Percentiles rank a stretch among this genome's conserved stretches.
Evolutionary conservation across 23 red algal species (phyloP).

Genomic region (Gracilaria gracilis): DNA sequence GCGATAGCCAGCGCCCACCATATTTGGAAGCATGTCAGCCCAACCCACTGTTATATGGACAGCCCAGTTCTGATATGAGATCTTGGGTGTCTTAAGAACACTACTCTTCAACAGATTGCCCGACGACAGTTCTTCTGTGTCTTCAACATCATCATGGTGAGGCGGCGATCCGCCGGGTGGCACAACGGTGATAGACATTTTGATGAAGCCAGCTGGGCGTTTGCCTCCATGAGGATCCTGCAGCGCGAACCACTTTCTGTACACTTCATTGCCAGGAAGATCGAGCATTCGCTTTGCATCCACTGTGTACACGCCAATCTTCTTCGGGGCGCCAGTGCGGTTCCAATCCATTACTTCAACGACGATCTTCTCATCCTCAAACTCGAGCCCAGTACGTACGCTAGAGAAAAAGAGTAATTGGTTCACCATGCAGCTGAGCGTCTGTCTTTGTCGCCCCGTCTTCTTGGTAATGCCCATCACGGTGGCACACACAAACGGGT

Average conservation of each 20-base stretch:
- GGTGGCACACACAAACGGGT: conserved; percentile 73
- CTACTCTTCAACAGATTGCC: conserved; percentile 79
- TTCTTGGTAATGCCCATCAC: conserved; percentile 75
- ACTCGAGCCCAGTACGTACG: conserved; percentile 71
- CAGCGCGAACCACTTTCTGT: conserved; percentile 84
- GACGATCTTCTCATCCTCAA: conserved; percentile 73
- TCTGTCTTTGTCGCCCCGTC: conserved; percentile 70
- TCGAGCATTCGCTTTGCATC: conserved; percentile 76
- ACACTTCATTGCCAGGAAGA: conserved; percentile 65
- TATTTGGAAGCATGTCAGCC: conserved; percentile 88
- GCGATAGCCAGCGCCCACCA: conserved; percentile 59
- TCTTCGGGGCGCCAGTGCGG: conserved; percentile 40
- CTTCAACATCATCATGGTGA: conserved; percentile 67
- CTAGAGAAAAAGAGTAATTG: conserved; percentile 82
- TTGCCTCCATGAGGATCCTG: conserved; percentile 68
- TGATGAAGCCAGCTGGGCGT: conserved; percentile 81
- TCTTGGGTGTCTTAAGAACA: conserved; percentile 73
- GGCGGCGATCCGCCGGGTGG: conserved; percentile 72
- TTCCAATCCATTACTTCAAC: conserved; percentile 90
- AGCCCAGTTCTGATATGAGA: conserved; percentile 77
- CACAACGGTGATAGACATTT: conserved; percentile 83
- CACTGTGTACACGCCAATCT: conserved; percentile 75
- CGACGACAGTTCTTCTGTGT: conserved; percentile 69
- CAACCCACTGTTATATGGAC: conserved; percentile 84
- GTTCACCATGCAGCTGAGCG: conserved; percentile 84